Evolutionary conservation across 1,284 basidiomycete genomes (phyloP), one percentile per base, ranked within the genome.

Genomic region (Cryptococcus sp.): DNA sequence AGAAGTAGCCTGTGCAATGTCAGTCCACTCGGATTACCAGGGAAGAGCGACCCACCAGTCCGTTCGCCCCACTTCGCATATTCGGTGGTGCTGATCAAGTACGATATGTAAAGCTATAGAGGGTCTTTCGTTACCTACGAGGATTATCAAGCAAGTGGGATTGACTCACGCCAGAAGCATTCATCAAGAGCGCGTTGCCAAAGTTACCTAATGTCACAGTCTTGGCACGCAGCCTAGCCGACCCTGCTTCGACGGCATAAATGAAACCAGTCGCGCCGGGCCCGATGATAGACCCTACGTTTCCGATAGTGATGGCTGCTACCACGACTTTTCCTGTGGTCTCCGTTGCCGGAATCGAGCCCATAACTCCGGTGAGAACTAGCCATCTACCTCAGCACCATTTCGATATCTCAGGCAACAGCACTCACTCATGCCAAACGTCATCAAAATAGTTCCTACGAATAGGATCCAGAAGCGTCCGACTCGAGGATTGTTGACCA

Each of bases 351-450:
- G 46, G 39, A 27, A 46, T 51, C 11, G 54, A 27, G 39, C 42
- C 31, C 19, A 54, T 54, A 7, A 54, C 52, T 31, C 48, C 62
- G 50, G 55, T 59, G 47, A 60, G 38, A 11, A 45, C 62, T 15
- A 1, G 46, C 46, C 1, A 50, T 39, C 51, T 47, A 4, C n/a
- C 27, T n/a, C 41, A 44, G 41, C 13, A 44, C 16, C 13, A 13
- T 6, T 44, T 20, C 20, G 5, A 44, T 17, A 5, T 44, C 5
- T 44, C n/a, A n/a, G n/a, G n/a, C n/a, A n/a, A n/a, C n/a, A 20
- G 6, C 13, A 44, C 41, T 44, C 41, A 44, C 41, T 17, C 41
- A 44, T 44, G 17, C 17, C 16, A 17, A 44, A 20, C 5, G 41
- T 44, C 41, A 44, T 44, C 13, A 44, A 17, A 13, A 44, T 13